Conservation (phyloP, 352 stramenopile species). For the Phytophthora pini region DNA sequence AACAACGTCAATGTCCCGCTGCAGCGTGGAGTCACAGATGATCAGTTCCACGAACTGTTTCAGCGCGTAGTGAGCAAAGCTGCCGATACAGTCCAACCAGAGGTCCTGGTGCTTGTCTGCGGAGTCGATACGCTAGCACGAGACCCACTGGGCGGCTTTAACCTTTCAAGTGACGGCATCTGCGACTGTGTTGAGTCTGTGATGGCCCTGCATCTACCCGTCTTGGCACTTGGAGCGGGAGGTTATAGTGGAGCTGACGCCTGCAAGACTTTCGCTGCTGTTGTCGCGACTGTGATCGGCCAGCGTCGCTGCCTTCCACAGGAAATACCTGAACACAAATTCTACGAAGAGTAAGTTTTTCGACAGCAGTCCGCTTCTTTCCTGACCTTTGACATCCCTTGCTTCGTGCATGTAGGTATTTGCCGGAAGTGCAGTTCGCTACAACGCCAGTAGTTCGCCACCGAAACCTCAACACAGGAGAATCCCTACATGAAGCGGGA, state of each 20-base stretch:
- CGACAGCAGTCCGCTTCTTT: background rate
- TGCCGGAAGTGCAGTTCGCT: conserved; percentile 5
- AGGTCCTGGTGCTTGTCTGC: conserved; percentile 70
- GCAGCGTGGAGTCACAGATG: conserved; percentile 58
- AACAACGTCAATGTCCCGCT: conserved; percentile 75
- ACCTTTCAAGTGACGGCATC: conserved; percentile 52
- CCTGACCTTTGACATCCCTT: background rate
- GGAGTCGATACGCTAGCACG: conserved; percentile 70
- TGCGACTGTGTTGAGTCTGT: conserved; percentile 41
- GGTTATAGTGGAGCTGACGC: conserved; percentile 75
- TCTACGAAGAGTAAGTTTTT: conserved; percentile 53
- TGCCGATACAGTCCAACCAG: conserved; percentile 45
- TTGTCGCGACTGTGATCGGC: conserved; percentile 56
- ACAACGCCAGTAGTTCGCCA: conserved; percentile 1
- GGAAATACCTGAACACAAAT: conserved; percentile 63
- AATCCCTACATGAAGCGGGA: background rate
- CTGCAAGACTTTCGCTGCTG: conserved; percentile 52
- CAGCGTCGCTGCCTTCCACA: conserved; percentile 24
- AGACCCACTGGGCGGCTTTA: conserved; percentile 54
- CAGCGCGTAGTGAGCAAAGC: conserved; percentile 43
- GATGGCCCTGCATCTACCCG: conserved; percentile 37
- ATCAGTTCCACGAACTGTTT: conserved; percentile 59
- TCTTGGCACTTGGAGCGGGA: conserved; percentile 69
- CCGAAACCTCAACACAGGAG: conserved; percentile 9
- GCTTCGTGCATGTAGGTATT: conserved; percentile 7